Evolutionary conservation across 768 basidiomycete genomes (phyloP).

Genomic region (Boletus subparvulus): DNA sequence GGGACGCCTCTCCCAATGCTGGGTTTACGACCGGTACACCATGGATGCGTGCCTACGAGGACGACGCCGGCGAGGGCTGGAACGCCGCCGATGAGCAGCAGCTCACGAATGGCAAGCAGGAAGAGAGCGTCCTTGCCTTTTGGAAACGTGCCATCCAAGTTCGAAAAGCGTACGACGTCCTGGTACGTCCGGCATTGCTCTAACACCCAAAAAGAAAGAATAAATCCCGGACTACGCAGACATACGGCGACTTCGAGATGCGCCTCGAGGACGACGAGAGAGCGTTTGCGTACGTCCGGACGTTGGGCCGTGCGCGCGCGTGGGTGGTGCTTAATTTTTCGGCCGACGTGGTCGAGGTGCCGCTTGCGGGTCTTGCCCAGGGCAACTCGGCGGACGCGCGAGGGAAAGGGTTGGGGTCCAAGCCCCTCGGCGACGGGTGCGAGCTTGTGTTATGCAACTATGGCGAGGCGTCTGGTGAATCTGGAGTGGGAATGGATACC

Average conservation of each 20-base stretch:
- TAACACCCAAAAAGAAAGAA: too few relatives aligned
- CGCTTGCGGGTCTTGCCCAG: background rate
- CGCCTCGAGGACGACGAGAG: conserved; percentile 45
- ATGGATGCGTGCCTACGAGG: conserved; percentile 77
- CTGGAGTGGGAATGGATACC: background rate
- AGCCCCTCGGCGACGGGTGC: background rate
- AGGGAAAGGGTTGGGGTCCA: background rate
- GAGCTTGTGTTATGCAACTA: conserved; percentile 31
- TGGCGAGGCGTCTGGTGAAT: background rate
- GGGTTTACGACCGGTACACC: conserved; percentile 67
- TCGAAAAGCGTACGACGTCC: conserved; percentile 52
- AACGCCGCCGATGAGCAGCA: conserved; percentile 39
- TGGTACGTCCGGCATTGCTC: conserved; percentile 38
- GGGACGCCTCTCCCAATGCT: conserved; percentile 52
- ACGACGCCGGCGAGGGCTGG: conserved; percentile 49
- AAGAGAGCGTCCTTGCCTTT: conserved; percentile 56
- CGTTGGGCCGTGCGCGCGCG: conserved; percentile 31
- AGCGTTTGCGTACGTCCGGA: conserved; percentile 56
- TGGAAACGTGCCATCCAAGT: conserved; percentile 56
- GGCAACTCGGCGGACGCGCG: too few relatives aligned
- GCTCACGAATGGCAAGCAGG: background rate
- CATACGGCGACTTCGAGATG: conserved; percentile 60
- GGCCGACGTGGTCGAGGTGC: conserved; percentile 23
- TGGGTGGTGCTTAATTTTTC: conserved; percentile 53
- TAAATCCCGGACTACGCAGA: too few relatives aligned